Conservation (phyloP, 2,329 filamentous ascomycete species). For the Colletotrichum siamense region DNA sequence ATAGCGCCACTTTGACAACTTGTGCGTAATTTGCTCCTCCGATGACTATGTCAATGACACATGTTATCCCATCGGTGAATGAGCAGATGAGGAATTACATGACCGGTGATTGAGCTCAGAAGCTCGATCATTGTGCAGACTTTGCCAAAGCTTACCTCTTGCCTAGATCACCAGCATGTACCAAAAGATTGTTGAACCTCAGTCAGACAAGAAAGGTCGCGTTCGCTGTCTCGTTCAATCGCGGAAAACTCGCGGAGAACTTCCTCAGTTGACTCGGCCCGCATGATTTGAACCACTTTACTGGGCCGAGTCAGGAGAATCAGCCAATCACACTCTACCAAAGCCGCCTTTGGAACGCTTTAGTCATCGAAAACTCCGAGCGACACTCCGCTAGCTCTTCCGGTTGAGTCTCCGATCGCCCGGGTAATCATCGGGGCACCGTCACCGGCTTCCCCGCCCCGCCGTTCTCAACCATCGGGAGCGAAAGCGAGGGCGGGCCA, state of each 20-base stretch:
- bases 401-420: neutral
- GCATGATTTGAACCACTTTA: neutral
- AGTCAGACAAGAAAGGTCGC: neutral
- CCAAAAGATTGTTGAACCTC: neutral
- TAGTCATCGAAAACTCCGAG: neutral
- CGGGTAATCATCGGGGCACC: conserved; percentile 5
- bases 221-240: neutral
- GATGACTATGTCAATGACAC: neutral
- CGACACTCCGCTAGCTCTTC: conserved; percentile 9
- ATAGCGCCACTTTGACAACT: neutral
- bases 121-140: neutral
- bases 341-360: neutral
- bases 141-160: neutral
- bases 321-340: neutral
- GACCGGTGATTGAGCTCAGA: neutral
- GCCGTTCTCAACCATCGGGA: neutral
- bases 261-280: neutral
- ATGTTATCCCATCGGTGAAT: neutral
- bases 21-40: neutral
- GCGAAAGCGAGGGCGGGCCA: neutral
- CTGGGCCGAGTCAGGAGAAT: neutral
- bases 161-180: neutral
- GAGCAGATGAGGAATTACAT: neutral
- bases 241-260: no score
- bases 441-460: neutral